phyloP scores from a whole-genome alignment of 2,329 filamentous ascomycete genomes.

The Gremmenia infestans region DNA sequence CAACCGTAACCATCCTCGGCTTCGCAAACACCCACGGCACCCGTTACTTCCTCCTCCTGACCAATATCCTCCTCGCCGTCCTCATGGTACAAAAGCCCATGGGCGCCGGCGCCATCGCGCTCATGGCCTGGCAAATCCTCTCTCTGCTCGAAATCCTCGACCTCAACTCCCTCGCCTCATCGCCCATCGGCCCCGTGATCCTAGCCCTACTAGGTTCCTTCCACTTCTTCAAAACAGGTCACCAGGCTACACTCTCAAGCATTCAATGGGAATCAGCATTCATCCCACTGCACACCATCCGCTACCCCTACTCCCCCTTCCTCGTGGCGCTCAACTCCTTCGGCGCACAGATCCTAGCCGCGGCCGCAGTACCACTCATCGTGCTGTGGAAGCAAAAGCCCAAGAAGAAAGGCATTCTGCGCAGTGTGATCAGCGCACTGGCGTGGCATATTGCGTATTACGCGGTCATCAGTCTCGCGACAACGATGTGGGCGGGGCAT shows the following conservation, averaged over 20 bases:
- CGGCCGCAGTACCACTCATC: conserved; percentile 71
- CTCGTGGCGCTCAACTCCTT: conserved; percentile 83
- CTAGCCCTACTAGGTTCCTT: conserved; percentile 87
- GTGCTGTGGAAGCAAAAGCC: conserved; percentile 86
- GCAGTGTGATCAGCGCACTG: conserved; percentile 64
- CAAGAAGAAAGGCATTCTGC: conserved; percentile 44
- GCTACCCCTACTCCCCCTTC: conserved; percentile 85
- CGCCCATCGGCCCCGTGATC: conserved; percentile 76
- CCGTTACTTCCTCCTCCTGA: conserved; percentile 77
- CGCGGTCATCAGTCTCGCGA: conserved; percentile 75
- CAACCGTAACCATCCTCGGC: conserved; percentile 73
- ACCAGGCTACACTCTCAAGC: conserved; percentile 79
- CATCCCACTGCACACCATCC: conserved; percentile 75
- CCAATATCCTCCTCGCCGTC: conserved; percentile 72
- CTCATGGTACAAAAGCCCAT: conserved; percentile 89
- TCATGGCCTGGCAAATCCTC: conserved; percentile 85
- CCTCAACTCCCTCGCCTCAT: conserved; percentile 54
- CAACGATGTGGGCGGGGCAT: conserved; percentile 85
- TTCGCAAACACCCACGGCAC: conserved; percentile 92
- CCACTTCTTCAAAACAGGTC: conserved; percentile 96
- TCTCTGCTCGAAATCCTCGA: conserved; percentile 65
- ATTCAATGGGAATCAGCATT: conserved; percentile 98
- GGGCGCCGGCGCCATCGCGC: conserved; percentile 76
- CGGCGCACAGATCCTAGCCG: conserved; percentile 80
- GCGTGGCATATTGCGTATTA: conserved; percentile 77